phyloP scores from a whole-genome alignment of 805 yeast species.

The Ogataea haglerorum region DNA sequence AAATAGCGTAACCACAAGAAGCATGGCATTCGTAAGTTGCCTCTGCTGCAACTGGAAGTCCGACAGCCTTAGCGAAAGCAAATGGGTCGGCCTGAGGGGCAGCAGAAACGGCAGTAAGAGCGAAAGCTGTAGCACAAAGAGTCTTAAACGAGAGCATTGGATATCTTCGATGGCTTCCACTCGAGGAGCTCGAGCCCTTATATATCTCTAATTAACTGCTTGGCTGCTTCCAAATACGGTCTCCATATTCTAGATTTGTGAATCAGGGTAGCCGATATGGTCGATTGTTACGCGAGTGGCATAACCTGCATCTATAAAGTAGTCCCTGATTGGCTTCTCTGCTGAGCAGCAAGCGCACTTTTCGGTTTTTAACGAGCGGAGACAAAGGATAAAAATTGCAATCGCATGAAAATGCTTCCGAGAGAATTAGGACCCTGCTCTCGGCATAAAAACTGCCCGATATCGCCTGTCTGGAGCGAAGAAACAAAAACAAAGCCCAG shows the following conservation, averaged over 20 bases:
- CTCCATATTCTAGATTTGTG: background rate
- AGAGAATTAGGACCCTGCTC: background rate
- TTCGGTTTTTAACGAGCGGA: slow-evolving; percentile 9
- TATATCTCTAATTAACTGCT: background rate
- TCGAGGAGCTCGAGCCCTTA: background rate
- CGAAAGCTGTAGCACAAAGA: slow-evolving; percentile 8
- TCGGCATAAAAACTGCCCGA: background rate
- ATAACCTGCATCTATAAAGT: too few relatives aligned
- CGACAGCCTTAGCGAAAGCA: slow-evolving; percentile 30
- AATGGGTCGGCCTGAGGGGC: slow-evolving; percentile 26
- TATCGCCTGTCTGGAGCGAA: background rate
- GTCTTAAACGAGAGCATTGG: slow-evolving; percentile 9
- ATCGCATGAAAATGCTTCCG: background rate
- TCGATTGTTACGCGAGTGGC: background rate
- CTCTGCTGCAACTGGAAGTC: slow-evolving; percentile 30
- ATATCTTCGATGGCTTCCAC: background rate
- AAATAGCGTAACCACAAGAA: slow-evolving; percentile 34
- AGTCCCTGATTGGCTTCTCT: slow-evolving; percentile 1
- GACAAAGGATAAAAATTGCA: background rate
- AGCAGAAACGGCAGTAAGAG: slow-evolving; percentile 7
- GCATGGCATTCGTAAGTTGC: slow-evolving; percentile 35
- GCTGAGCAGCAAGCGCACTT: slow-evolving; percentile 4
- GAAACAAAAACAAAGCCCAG: background rate
- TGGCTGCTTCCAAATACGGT: background rate
- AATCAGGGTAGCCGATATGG: background rate